Base-by-base conservation (phyloP, 208 protist species). In the Leishmania arabica region DNA sequence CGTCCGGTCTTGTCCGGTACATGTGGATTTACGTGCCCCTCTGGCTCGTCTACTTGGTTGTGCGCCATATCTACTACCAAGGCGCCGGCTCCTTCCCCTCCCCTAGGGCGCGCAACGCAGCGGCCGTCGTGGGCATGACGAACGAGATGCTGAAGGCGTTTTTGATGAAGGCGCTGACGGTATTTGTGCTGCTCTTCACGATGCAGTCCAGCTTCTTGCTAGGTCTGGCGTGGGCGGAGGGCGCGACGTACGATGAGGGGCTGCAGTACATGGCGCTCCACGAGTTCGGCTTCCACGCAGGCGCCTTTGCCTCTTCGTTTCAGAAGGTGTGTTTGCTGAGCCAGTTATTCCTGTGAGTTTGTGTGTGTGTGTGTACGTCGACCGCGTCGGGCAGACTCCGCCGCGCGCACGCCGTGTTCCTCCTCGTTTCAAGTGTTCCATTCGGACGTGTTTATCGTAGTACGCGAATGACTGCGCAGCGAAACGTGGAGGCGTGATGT, bases 171-270 rank as follows among this genome's bases (percentile, higher is more conserved):
- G 73, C 84, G n/a, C 56, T 91, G 4, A 91, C 87, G 8, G 54
- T 92, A 13, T 91, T 90, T 72, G 69, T 92, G 60, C 79, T 91
- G 62, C 84, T 88, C n/a, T 82, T 83, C 80, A 87, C 88, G 42
- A 60, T 92, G 4, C 86, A 91, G 82, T 85, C 82, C 27, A 88
- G 79, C 62, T 91, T 94, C 73, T 80, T 94, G n/a, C 68, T 94
- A 37, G 90, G 88, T 21, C 66, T 94, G 56, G 72, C 83, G 42
- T 81, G 79, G 69, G 60, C 70, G 31, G 77, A 83, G 75, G 76
- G 73, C n/a, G 49, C 53, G 27, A 69, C 77, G 53, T 83, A 85
- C 78, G 51, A 76, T 47, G 79, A 49, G 19, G 78, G 47, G 9
- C 64, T 87, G 75, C 45, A 51, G 31, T 82, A 84, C 75, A 62